Evolutionary conservation across 805 yeast genomes (phyloP).

Genomic region (Candida stauntonica): DNA sequence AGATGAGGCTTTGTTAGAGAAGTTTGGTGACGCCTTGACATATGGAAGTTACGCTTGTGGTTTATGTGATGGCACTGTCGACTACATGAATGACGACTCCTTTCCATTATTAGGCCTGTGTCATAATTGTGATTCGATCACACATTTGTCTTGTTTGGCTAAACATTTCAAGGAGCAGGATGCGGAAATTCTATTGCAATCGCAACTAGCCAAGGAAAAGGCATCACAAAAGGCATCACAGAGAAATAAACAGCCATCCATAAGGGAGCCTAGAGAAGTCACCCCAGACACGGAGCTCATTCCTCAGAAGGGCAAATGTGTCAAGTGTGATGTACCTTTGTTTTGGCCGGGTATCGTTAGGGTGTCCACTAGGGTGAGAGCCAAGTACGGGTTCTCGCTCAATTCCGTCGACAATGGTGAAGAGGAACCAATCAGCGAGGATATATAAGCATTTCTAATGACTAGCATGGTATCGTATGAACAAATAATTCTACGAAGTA

Average conservation of each 20-base stretch:
- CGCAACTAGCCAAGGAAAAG: neutral
- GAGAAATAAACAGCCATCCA: neutral
- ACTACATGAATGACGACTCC: slow-evolving; percentile 31
- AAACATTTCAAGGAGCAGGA: slow-evolving; percentile 11
- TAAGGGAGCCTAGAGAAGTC: neutral
- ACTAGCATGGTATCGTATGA: too few species aligned
- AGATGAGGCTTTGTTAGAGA: slow-evolving; percentile 14
- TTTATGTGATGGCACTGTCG: slow-evolving; percentile 30
- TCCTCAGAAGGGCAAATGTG: slow-evolving; percentile 12
- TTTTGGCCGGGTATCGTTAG: slow-evolving; percentile 10
- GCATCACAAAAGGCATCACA: neutral
- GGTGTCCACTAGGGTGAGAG: slow-evolving; percentile 3
- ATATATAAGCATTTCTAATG: too few species aligned
- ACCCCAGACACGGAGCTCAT: slow-evolving; percentile 4
- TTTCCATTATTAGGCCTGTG: slow-evolving; percentile 36
- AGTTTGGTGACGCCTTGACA: slow-evolving; percentile 20
- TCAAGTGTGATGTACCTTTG: slow-evolving; percentile 4
- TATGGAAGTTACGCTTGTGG: slow-evolving; percentile 29
- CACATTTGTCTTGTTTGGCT: slow-evolving; percentile 41
- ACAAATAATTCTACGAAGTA: too few species aligned
- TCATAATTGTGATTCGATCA: slow-evolving; percentile 30
- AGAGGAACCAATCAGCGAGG: neutral
- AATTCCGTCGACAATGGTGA: neutral
- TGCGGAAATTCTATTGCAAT: neutral
- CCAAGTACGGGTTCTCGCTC: slow-evolving; percentile 3